Conservation (phyloP, 2,329 filamentous ascomycete species). For the Epichloe scottii region DNA sequence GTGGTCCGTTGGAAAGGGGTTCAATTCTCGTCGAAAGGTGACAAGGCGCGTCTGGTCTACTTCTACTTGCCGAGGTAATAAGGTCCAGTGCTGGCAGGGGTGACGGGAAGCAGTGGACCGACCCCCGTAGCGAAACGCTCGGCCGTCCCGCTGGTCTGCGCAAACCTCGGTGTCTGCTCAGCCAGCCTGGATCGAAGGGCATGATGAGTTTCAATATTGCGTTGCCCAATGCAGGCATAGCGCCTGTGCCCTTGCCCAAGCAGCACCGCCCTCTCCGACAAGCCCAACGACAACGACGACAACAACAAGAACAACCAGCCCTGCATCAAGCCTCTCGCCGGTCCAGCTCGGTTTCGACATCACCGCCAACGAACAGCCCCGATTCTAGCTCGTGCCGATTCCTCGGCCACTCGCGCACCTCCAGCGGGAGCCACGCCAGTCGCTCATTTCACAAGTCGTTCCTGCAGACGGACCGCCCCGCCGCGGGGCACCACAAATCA, state of each 20-base stretch:
- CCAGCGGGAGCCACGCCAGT: constrained; percentile 1
- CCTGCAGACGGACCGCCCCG: constrained; percentile 17
- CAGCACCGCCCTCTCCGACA: constrained; percentile 6
- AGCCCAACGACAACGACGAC: constrained; percentile 7
- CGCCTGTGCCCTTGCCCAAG: constrained; percentile 10
- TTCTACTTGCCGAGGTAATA: too few species aligned
- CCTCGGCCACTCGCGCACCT: too few species aligned
- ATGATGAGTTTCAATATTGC: constrained; percentile 1
- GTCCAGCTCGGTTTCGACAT: not conserved
- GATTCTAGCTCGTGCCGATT: not conserved
- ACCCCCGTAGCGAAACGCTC: not conserved
- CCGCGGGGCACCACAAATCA: constrained; percentile 11
- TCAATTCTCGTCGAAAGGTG: too few species aligned
- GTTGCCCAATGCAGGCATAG: constrained; percentile 16
- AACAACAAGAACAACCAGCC: not conserved
- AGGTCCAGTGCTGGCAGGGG: too few species aligned
- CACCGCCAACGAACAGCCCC: constrained; percentile 1
- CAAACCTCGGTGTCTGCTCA: not conserved
- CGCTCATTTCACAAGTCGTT: constrained; percentile 12
- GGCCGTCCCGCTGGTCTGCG: not conserved
- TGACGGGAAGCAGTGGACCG: too few species aligned
- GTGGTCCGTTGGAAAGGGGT: too few species aligned
- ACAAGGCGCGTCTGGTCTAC: too few species aligned
- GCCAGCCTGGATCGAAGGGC: not conserved
- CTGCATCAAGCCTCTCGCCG: not conserved